Conservation (phyloP, 345 rosid genomes). For the Brassica cretica region DNA sequence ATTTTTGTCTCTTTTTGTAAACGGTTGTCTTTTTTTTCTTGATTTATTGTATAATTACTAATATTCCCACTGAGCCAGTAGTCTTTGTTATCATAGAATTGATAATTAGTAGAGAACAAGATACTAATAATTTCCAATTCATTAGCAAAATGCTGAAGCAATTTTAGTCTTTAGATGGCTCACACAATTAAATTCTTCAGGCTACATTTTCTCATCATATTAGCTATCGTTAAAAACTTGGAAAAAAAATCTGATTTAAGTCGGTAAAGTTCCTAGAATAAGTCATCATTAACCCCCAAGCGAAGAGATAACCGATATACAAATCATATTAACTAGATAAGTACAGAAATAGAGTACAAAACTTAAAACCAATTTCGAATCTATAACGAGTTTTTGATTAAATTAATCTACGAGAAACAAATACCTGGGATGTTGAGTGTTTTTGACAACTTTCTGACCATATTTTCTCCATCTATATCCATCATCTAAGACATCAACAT, state of each 20-base stretch:
- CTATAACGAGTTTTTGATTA: neutral
- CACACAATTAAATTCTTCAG: neutral
- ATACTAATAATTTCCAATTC: constrained; percentile 18
- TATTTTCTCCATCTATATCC: constrained; percentile 99
- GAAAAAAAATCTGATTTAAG: neutral
- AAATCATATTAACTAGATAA: constrained; percentile 4
- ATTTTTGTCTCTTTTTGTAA: neutral
- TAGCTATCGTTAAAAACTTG: neutral
- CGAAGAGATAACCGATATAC: neutral
- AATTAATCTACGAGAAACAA: neutral
- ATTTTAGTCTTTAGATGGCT: constrained; percentile 8
- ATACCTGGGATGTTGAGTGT: constrained; percentile 98
- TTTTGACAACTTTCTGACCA: constrained; percentile 99
- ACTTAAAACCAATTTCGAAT: neutral
- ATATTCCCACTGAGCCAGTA: neutral
- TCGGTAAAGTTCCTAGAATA: constrained; percentile 19
- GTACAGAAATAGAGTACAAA: neutral
- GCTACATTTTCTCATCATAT: constrained; percentile 22
- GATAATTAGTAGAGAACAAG: neutral
- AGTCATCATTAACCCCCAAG: constrained; percentile 23
- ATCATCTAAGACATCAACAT: constrained; percentile 92
- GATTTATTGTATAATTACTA: constrained; percentile 5
- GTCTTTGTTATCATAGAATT: neutral
- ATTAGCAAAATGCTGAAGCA: constrained; percentile 25
- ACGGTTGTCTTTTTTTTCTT: neutral